Evolutionary conservation across 2,329 filamentous ascomycete species (phyloP), one percentile per base, ranked within the genome.

Genomic region (Cytospora piceae): DNA sequence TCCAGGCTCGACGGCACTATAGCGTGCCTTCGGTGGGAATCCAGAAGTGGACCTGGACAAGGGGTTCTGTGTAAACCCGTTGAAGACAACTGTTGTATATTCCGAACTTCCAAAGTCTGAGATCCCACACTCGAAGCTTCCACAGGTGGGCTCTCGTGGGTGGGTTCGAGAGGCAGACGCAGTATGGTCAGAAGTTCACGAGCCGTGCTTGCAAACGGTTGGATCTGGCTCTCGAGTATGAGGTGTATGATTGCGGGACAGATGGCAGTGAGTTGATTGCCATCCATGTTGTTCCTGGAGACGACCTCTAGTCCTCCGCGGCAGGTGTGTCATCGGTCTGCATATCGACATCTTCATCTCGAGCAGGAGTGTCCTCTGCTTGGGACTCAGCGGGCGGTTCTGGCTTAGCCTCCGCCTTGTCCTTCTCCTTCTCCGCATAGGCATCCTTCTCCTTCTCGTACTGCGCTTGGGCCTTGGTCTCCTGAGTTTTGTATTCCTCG

Each of bases 311-410:
- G 53, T 63, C 61, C 39, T 63, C 61, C n/a, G 39, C 61, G 32
- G 61, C 61, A 4, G 61, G 61, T 37, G 79, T 79, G 55, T 83
- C 81, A 64, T 80, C 78, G 61, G 82, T 80, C 17, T 72, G 74
- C 81, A 83, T 83, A 70, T 83, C 81, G 5, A 82, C 77, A 66
- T 83, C 81, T 63, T 83, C 80, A n/a, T 82, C 80, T 62, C 80
- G 77, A 39, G 77, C 72, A 65, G 54, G 70, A 64, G 64, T 75
- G 14, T 70, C 71, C 15, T 74, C 72, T 24, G 63, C 69, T 12
- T 68, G 68, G 6, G 65, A 61, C 46, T 71, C 66, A 14, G 63
- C 31, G 14, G 58, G 58, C 49, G 56, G 34, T 12, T 68, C 67
- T 12, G 62, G 65, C 55, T 71, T 65, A 32, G 68, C 63, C 6